Evolutionary conservation across 2,329 filamentous ascomycete species (phyloP), one percentile per base, ranked within the genome.

Genomic region (Aspergillus quadricinctus): DNA sequence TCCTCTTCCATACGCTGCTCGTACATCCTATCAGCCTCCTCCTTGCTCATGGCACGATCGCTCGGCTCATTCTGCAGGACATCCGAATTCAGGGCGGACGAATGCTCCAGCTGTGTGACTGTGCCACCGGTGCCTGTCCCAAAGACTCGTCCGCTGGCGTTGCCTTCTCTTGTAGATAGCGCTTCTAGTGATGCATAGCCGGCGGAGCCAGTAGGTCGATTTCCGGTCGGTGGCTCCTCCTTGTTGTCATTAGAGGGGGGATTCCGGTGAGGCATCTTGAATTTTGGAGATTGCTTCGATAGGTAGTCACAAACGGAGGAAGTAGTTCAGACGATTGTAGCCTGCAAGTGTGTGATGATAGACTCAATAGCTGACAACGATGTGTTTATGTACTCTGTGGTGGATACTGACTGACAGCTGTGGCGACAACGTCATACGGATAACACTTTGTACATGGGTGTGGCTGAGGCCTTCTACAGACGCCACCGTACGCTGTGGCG

Each of bases 1-100:
- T 80, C 77, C 49, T 77, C 76, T 66, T 77, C 77, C 65, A 79
- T 78, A 14, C 74, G 70, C 63, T 78, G 76, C 58, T 77, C 71
- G 57, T 78, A 79, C 43, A 75, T 57, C 11, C 70, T 68, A 57
- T 78, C 76, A 1, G 72, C 75, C 56, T 78, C 75, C 49, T 74
- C 74, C 60, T 71, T 72, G 54, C 69, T 77, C 66, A 73, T 53
- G n/a, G 63, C 56, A 23, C 59, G 61, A 23, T 66, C 63, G 21
- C 61, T 57, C 8, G 63, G 61, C 14, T 57, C 49, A 29, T 59
- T 59, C 48, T 59, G 61, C 28, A 57, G 48, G 21, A 57, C 50
- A 40, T 61, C 60, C 40, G 53, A 27, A 14, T 57, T 57, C 46
- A 60, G 51, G 1, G 54, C 56, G 4, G 51, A 37, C 4, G 61